Percentiles rank a stretch among this genome's conserved stretches.
These are phyloP conservation scores for Chalciporus piperatoides DNA, from an alignment of 1,284 basidiomycete species.

Conservation along the genomic window DNA sequence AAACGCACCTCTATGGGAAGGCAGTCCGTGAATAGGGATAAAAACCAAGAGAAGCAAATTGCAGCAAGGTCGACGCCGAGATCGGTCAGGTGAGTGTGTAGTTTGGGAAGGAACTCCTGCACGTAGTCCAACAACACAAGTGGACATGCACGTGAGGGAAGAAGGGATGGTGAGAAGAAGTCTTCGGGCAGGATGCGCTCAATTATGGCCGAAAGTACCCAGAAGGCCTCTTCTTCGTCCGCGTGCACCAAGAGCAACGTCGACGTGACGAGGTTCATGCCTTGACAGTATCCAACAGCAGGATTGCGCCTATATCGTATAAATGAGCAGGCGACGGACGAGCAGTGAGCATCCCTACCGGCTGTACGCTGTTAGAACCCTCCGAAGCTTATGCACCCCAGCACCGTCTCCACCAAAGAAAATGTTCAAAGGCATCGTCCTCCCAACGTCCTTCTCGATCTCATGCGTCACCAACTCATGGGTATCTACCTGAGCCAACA, in stretches of 20 bases:
- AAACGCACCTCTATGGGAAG: constrained; percentile 84
- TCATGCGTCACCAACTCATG: constrained; percentile 61
- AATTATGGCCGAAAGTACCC: constrained; percentile 88
- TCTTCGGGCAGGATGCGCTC: constrained; percentile 81
- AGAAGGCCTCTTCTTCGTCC: constrained; percentile 95
- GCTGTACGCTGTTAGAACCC: constrained; percentile 89
- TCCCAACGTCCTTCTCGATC: constrained; percentile 93
- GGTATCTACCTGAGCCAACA: constrained; percentile 61
- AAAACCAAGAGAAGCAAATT: constrained; percentile 97
- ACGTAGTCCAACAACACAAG: constrained; percentile 88
- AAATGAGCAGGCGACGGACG: constrained; percentile 1
- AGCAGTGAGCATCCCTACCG: constrained; percentile 51
- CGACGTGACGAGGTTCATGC: constrained; percentile 95
- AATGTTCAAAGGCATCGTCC: constrained; percentile 94
- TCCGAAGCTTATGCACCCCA: constrained; percentile 87
- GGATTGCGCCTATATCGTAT: constrained; percentile 64
- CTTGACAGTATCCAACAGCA: constrained; percentile 84
- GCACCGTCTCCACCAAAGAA: constrained; percentile 96
- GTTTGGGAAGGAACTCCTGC: constrained; percentile 69
- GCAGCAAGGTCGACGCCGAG: constrained; percentile 90
- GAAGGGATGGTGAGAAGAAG: constrained; percentile 79
- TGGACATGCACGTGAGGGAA: constrained; percentile 92
- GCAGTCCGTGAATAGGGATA: constrained; percentile 95
- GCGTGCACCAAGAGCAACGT: constrained; percentile 91
- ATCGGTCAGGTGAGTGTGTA: constrained; percentile 71